phyloP scores from a whole-genome alignment of 2,329 filamentous ascomycete species.

The Fusarium keratoplasticum region DNA sequence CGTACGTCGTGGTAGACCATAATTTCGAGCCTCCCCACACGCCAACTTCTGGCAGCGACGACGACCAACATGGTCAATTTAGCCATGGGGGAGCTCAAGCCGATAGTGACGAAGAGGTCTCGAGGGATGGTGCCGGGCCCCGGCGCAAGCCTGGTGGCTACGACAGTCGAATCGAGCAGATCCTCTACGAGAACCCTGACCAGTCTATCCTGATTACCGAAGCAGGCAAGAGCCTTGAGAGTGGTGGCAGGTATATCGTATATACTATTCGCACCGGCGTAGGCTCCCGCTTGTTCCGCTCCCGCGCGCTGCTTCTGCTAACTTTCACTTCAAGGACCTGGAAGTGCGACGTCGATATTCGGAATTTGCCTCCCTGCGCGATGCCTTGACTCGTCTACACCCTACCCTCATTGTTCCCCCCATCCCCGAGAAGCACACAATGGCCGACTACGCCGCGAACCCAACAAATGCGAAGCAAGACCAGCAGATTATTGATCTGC shows the following conservation, averaged over 20 bases:
- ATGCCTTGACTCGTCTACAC: constrained; percentile 90
- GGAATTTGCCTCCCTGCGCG: constrained; percentile 91
- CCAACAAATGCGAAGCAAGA: constrained; percentile 99
- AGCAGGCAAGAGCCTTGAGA: constrained; percentile 94
- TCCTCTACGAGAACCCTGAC: constrained; percentile 93
- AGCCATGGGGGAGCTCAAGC: constrained; percentile 43
- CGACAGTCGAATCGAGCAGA: constrained; percentile 95
- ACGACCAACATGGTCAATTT: constrained; percentile 62
- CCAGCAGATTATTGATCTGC: constrained; percentile 92
- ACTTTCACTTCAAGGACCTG: constrained; percentile 73
- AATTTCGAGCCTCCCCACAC: constrained; percentile 76
- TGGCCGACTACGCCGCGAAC: constrained; percentile 98
- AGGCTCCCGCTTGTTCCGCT: constrained; percentile 49
- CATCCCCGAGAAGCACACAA: constrained; percentile 98
- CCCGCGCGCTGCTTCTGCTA: background rate
- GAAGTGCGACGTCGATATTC: constrained; percentile 96
- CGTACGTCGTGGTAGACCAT: constrained; percentile 43
- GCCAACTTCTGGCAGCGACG: constrained; percentile 75
- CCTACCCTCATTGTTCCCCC: constrained; percentile 96
- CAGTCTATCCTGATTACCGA: constrained; percentile 92
- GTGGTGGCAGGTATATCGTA: constrained; percentile 92
- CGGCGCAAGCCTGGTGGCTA: constrained; percentile 86
- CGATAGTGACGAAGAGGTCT: constrained; percentile 60
- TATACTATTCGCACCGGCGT: constrained; percentile 97
- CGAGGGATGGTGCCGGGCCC: constrained; percentile 59